Evolutionary conservation across 2,329 filamentous ascomycete species (phyloP), one percentile per base, ranked within the genome.

Genomic region (Hypoxylon sp.): DNA sequence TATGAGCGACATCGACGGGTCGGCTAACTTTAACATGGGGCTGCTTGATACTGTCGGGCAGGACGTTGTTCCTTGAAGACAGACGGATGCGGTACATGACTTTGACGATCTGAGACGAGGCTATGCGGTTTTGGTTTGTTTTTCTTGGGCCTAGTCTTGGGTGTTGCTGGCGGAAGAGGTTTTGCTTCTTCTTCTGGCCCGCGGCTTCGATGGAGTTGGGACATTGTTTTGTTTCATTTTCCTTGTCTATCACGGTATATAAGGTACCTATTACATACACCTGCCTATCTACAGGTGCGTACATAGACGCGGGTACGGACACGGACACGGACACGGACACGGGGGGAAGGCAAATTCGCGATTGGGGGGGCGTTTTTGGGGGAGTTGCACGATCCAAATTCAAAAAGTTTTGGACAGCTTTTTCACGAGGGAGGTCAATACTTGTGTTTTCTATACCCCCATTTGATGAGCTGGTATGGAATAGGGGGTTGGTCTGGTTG

Each of bases 1-100:
- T 37, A 64, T 64, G 61, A 57, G 61, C 49, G 54, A 64, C 21
- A 59, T 64, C 45, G 61, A 64, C 40, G 61, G 61, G 24, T 54
- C 58, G 17, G 58, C 61, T 20, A 59, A 59, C 35, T 64, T 59
- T 17, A 60, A 55, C 35, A 18, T 64, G 31, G 59, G 54, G 5
- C 35, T 62, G 48, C 51, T 64, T 9, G 61, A 63, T 11, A 43
- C 18, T 18, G 27, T 29, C n/a, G 60, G 50, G 33, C 38, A 54
- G 35, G 35, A 52, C 15, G 46, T 54, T 24, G 20, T 43, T 33
- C 54, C 54, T 11, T 61, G 23, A 56, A 21, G 21, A 17, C 11
- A 27, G 9, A 9, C 31, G n/a, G 15, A 35, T 20, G n/a, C n/a
- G n/a, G 15, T 17, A 21, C 38, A 49, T 38, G 47, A 42, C 10